Evolutionary conservation across 352 stramenopile species (phyloP).

Genomic region (Phytophthora agathidicida): DNA sequence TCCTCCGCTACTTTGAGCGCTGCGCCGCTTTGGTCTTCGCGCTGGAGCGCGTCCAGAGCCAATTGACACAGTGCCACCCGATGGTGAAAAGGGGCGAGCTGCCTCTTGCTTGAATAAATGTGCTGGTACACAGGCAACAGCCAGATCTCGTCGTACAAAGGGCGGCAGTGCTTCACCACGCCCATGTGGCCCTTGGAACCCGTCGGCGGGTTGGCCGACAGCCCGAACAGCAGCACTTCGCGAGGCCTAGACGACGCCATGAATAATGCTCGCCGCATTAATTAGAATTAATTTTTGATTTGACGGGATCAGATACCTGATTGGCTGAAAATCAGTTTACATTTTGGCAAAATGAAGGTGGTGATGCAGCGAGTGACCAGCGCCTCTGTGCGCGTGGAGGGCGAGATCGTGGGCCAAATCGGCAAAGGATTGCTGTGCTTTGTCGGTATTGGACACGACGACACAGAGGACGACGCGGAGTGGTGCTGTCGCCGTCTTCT

Average conservation of each 20-base stretch:
- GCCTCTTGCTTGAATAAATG: slow-evolving; percentile 83
- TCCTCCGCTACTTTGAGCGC: slow-evolving; percentile 58
- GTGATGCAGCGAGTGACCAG: slow-evolving; percentile 85
- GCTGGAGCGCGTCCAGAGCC: slow-evolving; percentile 44
- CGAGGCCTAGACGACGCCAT: slow-evolving; percentile 16
- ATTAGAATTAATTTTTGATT: too few species aligned
- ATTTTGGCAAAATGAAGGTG: slow-evolving; percentile 58
- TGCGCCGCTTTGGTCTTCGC: slow-evolving; percentile 13
- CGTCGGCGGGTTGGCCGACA: slow-evolving; percentile 86
- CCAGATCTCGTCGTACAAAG: slow-evolving; percentile 87
- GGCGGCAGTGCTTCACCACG: slow-evolving; percentile 63
- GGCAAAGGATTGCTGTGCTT: slow-evolving; percentile 80
- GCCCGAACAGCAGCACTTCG: slow-evolving; percentile 83
- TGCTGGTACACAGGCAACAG: slow-evolving; percentile 90
- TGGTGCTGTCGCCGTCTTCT: slow-evolving; percentile 82
- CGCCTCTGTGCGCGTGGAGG: slow-evolving; percentile 79
- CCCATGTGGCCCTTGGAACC: slow-evolving; percentile 80
- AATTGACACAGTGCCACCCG: slow-evolving; percentile 78
- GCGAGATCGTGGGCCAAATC: slow-evolving; percentile 76
- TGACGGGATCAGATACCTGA: slow-evolving; percentile 17
- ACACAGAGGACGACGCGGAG: slow-evolving; percentile 84
- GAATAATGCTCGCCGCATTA: not conserved
- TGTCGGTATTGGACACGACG: slow-evolving; percentile 75
- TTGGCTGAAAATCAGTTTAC: slow-evolving; percentile 1
- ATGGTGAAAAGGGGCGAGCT: slow-evolving; percentile 77